Percentiles rank a stretch among this genome's conserved stretches.
These are phyloP conservation scores for Fonsecaea pugnacius DNA, from an alignment of 2,329 filamentous ascomycete species.

Conservation along the genomic window DNA sequence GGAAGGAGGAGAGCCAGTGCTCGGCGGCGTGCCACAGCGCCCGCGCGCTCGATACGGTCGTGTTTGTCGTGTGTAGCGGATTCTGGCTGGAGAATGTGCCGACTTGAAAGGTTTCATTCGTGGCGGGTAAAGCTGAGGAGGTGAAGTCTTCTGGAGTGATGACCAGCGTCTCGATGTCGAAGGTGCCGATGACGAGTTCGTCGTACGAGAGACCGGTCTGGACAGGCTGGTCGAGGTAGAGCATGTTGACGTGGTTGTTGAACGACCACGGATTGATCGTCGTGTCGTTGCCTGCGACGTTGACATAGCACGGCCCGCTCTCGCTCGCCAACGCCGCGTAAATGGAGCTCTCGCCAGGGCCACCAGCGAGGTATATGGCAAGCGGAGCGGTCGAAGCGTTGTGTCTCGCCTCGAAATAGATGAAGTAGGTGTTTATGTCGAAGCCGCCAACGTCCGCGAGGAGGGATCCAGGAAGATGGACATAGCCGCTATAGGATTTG, in stretches of 20 bases:
- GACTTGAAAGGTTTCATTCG: slow-evolving; percentile 58
- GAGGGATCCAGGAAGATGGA: slow-evolving; percentile 58
- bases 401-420: slow-evolving; percentile 65
- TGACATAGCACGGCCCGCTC: slow-evolving; percentile 58
- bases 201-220: slow-evolving; percentile 64
- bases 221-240: slow-evolving; percentile 70
- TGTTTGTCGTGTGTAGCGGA: slow-evolving; percentile 40
- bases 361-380: slow-evolving; percentile 66
- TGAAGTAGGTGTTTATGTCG: slow-evolving; percentile 67
- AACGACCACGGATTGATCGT: slow-evolving; percentile 64
- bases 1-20: slow-evolving; percentile 63
- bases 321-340: slow-evolving; percentile 59
- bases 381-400: slow-evolving; percentile 60
- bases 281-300: slow-evolving; percentile 57
- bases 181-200: slow-evolving; percentile 47
- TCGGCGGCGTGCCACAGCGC: slow-evolving; percentile 61
- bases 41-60: slow-evolving; percentile 52
- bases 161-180: slow-evolving; percentile 25
- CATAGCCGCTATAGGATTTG: slow-evolving; percentile 63
- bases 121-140: slow-evolving; percentile 42
- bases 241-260: slow-evolving; percentile 68
- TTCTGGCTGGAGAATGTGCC: slow-evolving; percentile 58
- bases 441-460: slow-evolving; percentile 51
- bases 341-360: slow-evolving; percentile 63
- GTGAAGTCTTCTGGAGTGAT: slow-evolving; percentile 20